phyloP scores from a whole-genome alignment of 352 stramenopile genomes.

The Lagenidium sp. region DNA sequence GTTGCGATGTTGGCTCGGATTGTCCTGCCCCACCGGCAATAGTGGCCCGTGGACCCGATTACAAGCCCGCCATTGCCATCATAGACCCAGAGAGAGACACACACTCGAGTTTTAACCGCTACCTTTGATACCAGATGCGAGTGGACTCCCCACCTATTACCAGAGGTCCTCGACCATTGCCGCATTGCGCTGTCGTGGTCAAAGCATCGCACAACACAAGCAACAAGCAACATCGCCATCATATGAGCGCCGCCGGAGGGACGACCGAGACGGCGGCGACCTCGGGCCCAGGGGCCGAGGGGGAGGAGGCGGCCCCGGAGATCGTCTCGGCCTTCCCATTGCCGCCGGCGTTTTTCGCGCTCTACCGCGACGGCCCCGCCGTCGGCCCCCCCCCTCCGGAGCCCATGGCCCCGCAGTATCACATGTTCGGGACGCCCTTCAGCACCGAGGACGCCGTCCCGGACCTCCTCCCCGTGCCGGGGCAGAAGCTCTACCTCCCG shows the following conservation, averaged over 20 bases:
- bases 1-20: no score
- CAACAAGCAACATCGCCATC: no score
- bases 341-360: constrained; percentile 67
- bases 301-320: constrained; percentile 45
- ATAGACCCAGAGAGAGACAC: no score
- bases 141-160: no score
- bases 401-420: constrained; percentile 71
- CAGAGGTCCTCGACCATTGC: no score
- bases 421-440: constrained; percentile 82
- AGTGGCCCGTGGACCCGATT: no score
- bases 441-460: constrained; percentile 76
- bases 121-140: no score
- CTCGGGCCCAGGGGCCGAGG: constrained; percentile 4
- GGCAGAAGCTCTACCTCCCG: constrained; percentile 51
- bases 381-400: constrained; percentile 44
- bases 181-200: no score
- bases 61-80: no score
- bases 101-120: no score
- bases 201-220: no score
- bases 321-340: constrained; percentile 80
- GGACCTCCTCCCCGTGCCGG: constrained; percentile 48
- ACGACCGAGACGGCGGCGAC: constrained; percentile 5
- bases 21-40: no score
- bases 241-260: constrained; percentile 2
- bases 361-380: constrained; percentile 51